Base-by-base conservation (phyloP, 306 rosid species). In the Aeschynomene evenia region DNA sequence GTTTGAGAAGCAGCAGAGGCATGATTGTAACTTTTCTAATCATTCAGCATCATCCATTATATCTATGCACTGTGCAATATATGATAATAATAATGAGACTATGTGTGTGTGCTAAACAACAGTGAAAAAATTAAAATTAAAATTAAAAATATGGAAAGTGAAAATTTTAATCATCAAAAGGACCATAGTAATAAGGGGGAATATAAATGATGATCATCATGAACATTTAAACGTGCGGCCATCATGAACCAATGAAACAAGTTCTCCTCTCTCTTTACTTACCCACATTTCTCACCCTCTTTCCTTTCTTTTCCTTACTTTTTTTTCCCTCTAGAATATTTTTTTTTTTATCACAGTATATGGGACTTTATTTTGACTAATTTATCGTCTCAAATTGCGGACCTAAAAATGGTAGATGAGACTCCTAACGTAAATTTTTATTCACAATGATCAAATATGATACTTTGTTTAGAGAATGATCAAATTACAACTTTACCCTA, bases 231-330 rank as follows among this genome's bases (percentile, higher is more conserved):
- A 82, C 89, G 93, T 91, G 96, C 79, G 93, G 85, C 76, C 91
- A 89, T 91, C 86, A 91, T 91, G 79, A 71, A 75, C 86, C 88
- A 85, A 86, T 91, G 82, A 80, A 86, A 80, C 72, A 15, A 71
- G 33, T n/a, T n/a, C 54, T 2, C 43, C n/a, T 11, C 49, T 5
- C 68, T 40, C 72, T 75, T 71, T 57, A 56, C 18, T 59, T 68
- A 48, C 80, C 37, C 75, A 66, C 39, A 68, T 59, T 66, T 76
- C 63, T 67, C 26, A 50, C 39, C 66, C 20, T 37, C 43, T 37
- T 26, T 51, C 11, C 43, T 26, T 43, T 51, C 5, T 23, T 51
- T 54, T 55, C 21, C 15, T 18, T 54, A 68, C 39, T 39, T 10
- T 37, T 9, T 37, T 37, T 2, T n/a, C n/a, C n/a, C n/a, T n/a